Evolutionary conservation across 805 yeast species (phyloP), one percentile per base, ranked within the genome.

Genomic region (Wickerhamiella nectarea): DNA sequence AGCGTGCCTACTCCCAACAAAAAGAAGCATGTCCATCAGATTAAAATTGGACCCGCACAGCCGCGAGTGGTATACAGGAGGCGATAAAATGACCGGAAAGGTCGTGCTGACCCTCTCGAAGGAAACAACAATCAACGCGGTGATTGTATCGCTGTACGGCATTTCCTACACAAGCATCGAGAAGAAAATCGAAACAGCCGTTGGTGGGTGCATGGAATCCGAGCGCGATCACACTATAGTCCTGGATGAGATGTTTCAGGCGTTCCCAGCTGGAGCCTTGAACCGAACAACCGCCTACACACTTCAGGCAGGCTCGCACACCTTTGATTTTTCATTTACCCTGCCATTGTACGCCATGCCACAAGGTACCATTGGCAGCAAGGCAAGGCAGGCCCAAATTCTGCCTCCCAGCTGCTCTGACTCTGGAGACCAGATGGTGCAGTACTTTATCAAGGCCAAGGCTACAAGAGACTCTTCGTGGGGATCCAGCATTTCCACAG

Each of bases 121-220:
- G 17, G 41, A 37, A 7, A 22, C 39, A 2, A 17, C 37, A 4
- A 12, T 52, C 28, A 26, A 35, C 26, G 28, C 41, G 25, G 41
- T 67, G 81, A 82, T 70, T 70, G 55, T 68, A 64, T 52, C 76
- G 76, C 37, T 66, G 48, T 65, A 79, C 69, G 57, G 74, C 72
- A 68, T 87, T 81, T 67, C 89, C 85, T 46, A 82, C 63, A 48
- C 82, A 58, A 49, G 78, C 59, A 48, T 72, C 11, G 49, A 46
- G n/a, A 38, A 49, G n/a, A 46, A 44, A 20, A 49, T 48, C 35
- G 57, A 47, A 35, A 34, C 43, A 3, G 43, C 36, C 6, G 53
- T 56, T 28, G 53, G 49, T 25, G 45, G 46, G 37, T 49, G 49
- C 41, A 38, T 46, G 14, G 54, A 51, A 31, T 45, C 36, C 31